Conservation (phyloP, 1,284 basidiomycete genomes). For the Stygiomarasmius scandens region DNA sequence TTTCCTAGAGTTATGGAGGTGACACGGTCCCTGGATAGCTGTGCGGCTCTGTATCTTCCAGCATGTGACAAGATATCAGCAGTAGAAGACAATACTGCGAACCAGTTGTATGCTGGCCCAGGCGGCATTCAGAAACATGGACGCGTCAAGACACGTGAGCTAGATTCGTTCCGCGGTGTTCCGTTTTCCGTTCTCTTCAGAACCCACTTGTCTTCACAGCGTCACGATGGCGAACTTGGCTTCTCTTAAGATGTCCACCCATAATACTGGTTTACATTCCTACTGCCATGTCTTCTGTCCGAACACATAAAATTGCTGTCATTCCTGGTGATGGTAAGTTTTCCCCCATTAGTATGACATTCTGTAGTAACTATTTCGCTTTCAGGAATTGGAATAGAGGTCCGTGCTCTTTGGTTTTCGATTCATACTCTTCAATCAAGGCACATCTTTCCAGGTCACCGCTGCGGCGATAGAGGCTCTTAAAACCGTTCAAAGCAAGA, state of each 20-base stretch:
- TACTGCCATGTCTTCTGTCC: neutral
- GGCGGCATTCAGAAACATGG: conserved; percentile 31
- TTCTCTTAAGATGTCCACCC: neutral
- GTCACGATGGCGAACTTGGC: neutral
- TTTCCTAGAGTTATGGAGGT: conserved; percentile 12
- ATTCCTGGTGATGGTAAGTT: conserved; percentile 60
- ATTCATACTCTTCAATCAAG: conserved; percentile 22
- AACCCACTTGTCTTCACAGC: neutral
- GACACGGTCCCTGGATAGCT: conserved; percentile 33
- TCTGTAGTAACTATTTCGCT: conserved; percentile 24
- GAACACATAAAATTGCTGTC: conserved; percentile 49
- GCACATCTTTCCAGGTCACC: conserved; percentile 3
- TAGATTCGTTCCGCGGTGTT: neutral
- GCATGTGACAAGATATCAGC: conserved; percentile 64
- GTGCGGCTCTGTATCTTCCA: conserved; percentile 56
- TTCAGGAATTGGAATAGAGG: conserved; percentile 32
- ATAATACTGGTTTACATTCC: neutral
- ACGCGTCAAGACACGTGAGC: no score
- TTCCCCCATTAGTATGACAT: conserved; percentile 20
- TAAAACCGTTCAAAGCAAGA: conserved; percentile 26
- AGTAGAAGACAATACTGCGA: conserved; percentile 63
- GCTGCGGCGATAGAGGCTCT: conserved; percentile 13
- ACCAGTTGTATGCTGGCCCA: conserved; percentile 68
- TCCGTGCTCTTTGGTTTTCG: conserved; percentile 34
- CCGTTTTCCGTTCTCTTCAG: neutral